phyloP scores from a whole-genome alignment of 31 red algal genomes.

The Pterothamnion heteromorphum region DNA sequence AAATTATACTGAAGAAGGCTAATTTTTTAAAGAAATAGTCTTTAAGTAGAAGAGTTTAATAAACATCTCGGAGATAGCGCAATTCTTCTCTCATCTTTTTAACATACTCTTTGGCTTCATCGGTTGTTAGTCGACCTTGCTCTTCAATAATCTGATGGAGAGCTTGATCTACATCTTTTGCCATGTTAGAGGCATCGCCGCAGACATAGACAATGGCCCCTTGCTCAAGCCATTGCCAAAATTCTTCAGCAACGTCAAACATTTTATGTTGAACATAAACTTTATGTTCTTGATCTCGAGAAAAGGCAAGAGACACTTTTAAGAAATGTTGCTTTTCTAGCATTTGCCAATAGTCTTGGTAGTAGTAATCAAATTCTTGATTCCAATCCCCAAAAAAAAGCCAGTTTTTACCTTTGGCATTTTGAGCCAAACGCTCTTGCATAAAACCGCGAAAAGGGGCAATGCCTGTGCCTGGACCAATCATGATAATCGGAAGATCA shows the following conservation, averaged over 20 bases:
- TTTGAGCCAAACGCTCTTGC: conserved; percentile 56
- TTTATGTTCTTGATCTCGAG: conserved; percentile 75
- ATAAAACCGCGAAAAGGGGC: conserved; percentile 89
- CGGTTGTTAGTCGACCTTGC: conserved; percentile 24
- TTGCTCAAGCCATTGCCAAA: conserved; percentile 64
- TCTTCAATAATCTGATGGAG: conserved; percentile 49
- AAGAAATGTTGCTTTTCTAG: conserved; percentile 47
- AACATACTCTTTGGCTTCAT: conserved; percentile 64
- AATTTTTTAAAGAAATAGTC: too few species aligned
- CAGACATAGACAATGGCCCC: conserved; percentile 91
- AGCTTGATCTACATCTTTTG: conserved; percentile 79
- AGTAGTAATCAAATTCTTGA: conserved; percentile 76
- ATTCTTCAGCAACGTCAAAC: conserved; percentile 50
- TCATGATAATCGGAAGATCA: conserved; percentile 68
- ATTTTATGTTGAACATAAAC: conserved; percentile 93
- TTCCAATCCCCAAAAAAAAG: conserved; percentile 90
- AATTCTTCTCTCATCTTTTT: conserved; percentile 48
- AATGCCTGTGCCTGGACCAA: conserved; percentile 92
- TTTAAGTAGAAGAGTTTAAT: too few species aligned
- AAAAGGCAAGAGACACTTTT: conserved; percentile 76
- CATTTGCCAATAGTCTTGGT: conserved; percentile 44
- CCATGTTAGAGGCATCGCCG: conserved; percentile 86
- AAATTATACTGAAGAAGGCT: too few species aligned
- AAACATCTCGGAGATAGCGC: conserved; percentile 92
- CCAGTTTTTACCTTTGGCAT: conserved; percentile 62